Evolutionary conservation across 177 flowering plant genomes (phyloP), one percentile per base, ranked within the genome.

Genomic region (Tripterygium wilfordii): DNA sequence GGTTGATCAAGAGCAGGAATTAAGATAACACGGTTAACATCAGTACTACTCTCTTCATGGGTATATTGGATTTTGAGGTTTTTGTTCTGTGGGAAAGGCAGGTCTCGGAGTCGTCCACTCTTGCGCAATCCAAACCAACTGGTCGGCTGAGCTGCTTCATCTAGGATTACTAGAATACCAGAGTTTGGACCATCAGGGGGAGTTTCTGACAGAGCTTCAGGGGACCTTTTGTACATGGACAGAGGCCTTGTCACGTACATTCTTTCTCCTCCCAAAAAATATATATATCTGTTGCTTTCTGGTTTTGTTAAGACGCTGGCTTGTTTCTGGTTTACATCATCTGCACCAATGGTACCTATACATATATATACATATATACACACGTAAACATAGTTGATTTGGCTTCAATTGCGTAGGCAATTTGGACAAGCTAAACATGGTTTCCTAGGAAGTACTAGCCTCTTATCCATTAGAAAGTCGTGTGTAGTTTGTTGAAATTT

Each of bases 241-340:
- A 76, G 69, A 31, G 69, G 68, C 62, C 73, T 64, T 7, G 80
- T 76, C 35, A 67, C 70, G 27, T 76, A 72, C 80, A 76, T 75
- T 36, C 51, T 42, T 29, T 44, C 20, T 1, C 17, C 1, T 36
- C n/a, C n/a, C n/a, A n/a, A n/a, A n/a, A n/a, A n/a, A n/a, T n/a
- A n/a, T n/a, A n/a, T n/a, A n/a, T n/a, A n/a, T n/a, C n/a, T n/a
- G n/a, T n/a, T n/a, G n/a, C n/a, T n/a, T n/a, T n/a, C n/a, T n/a
- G n/a, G n/a, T n/a, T n/a, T n/a, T n/a, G n/a, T n/a, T n/a, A n/a
- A n/a, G n/a, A n/a, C n/a, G n/a, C n/a, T n/a, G n/a, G n/a, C n/a
- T n/a, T n/a, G n/a, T n/a, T n/a, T n/a, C n/a, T n/a, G n/a, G n/a
- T n/a, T n/a, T n/a, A n/a, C n/a, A n/a, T n/a, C n/a, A n/a, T n/a